These are phyloP conservation scores for Irpex sp. DNA, from an alignment of 1,284 basidiomycete genomes.

Conservation along the genomic window DNA sequence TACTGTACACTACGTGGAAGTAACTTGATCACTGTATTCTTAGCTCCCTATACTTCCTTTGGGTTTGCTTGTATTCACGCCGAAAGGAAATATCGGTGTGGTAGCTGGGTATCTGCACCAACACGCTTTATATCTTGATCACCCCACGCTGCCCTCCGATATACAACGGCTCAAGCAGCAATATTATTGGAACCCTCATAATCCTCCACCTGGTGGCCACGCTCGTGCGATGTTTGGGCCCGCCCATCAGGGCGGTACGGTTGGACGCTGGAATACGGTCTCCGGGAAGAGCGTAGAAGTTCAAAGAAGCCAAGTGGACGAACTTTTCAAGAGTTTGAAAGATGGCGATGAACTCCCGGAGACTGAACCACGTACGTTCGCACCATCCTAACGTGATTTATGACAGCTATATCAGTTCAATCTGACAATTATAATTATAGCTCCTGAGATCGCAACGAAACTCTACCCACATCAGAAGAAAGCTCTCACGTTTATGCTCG, in stretches of 20 bases:
- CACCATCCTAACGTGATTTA: slow-evolving; percentile 9
- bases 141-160: slow-evolving; percentile 65
- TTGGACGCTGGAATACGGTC: slow-evolving; percentile 57
- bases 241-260: slow-evolving; percentile 36
- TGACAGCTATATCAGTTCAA: slow-evolving; percentile 9
- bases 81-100: slow-evolving; percentile 83
- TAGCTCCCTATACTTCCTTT: slow-evolving; percentile 80
- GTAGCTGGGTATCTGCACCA: slow-evolving; percentile 75
- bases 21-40: no score
- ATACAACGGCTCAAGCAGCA: slow-evolving; percentile 55
- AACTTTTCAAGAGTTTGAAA: slow-evolving; percentile 86
- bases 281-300: slow-evolving; percentile 85
- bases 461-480: slow-evolving; percentile 99
- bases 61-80: slow-evolving; percentile 87
- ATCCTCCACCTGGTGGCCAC: slow-evolving; percentile 71
- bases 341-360: slow-evolving; percentile 85
- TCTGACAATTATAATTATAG: slow-evolving; percentile 37
- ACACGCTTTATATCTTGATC: slow-evolving; percentile 72
- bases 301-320: slow-evolving; percentile 90
- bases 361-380: slow-evolving; percentile 73
- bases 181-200: slow-evolving; percentile 88
- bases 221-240: slow-evolving; percentile 36
- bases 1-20: not conserved
- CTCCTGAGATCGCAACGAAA: slow-evolving; percentile 79
- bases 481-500: slow-evolving; percentile 94